A percentile compares a stretch with the other conserved stretches of the same genome.
These are phyloP conservation scores for Komagataella populi DNA, from an alignment of 805 yeast species.

Conservation along the genomic window DNA sequence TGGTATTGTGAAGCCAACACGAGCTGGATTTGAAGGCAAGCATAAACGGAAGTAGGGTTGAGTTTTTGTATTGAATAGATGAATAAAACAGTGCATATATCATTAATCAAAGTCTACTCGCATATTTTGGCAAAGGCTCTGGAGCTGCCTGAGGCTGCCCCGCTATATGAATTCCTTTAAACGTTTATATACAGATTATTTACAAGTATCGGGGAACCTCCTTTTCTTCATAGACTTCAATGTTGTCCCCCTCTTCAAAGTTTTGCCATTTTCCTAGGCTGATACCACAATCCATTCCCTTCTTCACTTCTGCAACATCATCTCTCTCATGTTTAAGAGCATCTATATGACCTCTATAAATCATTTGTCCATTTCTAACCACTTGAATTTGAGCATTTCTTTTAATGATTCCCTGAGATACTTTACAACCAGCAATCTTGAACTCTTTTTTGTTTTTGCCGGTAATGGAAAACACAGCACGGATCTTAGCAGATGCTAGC, in stretches of 20 bases:
- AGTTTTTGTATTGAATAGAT: neutral
- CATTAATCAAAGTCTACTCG: neutral
- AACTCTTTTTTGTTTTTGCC: slow-evolving; percentile 37
- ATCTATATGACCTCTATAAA: slow-evolving; percentile 31
- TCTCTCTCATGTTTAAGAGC: slow-evolving; percentile 76
- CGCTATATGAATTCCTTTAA: neutral
- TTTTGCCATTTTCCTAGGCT: slow-evolving; percentile 54
- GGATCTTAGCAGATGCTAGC: slow-evolving; percentile 52
- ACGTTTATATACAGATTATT: slow-evolving; percentile 2
- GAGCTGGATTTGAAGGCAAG: slow-evolving; percentile 85
- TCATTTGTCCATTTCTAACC: slow-evolving; percentile 32
- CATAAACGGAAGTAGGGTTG: slow-evolving; percentile 6
- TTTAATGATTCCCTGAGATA: slow-evolving; percentile 51
- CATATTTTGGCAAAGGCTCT: neutral
- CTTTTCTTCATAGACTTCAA: slow-evolving; percentile 62
- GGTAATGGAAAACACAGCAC: slow-evolving; percentile 59
- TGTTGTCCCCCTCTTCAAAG: slow-evolving; percentile 61
- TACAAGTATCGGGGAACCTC: slow-evolving; percentile 38
- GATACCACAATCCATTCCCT: slow-evolving; percentile 87
- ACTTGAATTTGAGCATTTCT: slow-evolving; percentile 31
- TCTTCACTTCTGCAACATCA: slow-evolving; percentile 61
- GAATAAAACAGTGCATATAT: neutral
- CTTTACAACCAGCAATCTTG: slow-evolving; percentile 81
- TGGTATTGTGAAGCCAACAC: slow-evolving; percentile 34
- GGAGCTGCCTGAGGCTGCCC: neutral